These are phyloP conservation scores for Syzygium syzygioides DNA, from an alignment of 441 rosid species.

Conservation along the genomic window DNA sequence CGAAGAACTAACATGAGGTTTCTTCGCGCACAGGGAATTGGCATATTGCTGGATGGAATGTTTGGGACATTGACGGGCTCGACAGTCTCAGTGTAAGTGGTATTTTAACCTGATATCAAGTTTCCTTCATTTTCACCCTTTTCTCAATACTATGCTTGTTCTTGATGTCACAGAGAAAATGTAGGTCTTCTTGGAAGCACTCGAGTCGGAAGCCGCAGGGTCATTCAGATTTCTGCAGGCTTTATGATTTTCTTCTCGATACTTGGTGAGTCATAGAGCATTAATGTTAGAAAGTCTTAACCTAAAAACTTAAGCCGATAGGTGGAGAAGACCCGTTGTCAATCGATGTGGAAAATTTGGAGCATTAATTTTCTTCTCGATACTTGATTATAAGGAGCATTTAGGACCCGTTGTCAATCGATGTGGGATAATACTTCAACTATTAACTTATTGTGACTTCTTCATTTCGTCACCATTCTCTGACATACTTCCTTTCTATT, in stretches of 20 bases:
- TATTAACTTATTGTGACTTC: not conserved
- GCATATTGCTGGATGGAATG: constrained; percentile 79
- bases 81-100: constrained; percentile 76
- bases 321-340: no score
- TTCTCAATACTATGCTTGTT: constrained; percentile 3
- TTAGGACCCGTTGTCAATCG: no score
- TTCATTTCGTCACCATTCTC: not conserved
- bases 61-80: constrained; percentile 90
- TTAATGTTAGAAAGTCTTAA: not conserved
- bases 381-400: no score
- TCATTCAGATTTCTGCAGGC: constrained; percentile 94
- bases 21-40: constrained; percentile 49
- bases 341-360: no score
- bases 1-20: not conserved
- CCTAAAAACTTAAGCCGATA: no score
- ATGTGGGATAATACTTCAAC: no score
- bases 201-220: constrained; percentile 98
- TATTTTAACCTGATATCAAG: not conserved
- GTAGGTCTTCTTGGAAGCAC: constrained; percentile 98
- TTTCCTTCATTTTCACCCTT: not conserved
- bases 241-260: constrained; percentile 99
- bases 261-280: constrained; percentile 43
- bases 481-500: not conserved
- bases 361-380: no score
- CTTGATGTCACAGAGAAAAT: constrained; percentile 62